phyloP scores from a whole-genome alignment of 169 alveolate genomes.

The Plasmodium knowlesi region DNA sequence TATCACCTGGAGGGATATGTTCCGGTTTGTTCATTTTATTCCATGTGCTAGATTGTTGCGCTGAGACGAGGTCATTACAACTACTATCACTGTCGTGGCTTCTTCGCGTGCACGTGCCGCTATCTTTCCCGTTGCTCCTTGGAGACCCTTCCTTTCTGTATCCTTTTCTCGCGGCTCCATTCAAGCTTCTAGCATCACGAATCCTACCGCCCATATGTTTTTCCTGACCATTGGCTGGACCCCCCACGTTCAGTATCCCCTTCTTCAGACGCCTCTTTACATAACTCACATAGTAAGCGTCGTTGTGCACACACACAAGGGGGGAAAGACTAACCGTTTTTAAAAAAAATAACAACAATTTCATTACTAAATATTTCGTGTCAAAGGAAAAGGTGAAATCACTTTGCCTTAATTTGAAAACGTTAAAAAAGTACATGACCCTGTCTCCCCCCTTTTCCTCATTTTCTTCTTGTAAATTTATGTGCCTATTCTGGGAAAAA shows the following conservation, averaged over 20 bases:
- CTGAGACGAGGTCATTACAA: background rate
- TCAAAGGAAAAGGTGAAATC: slow-evolving; percentile 42
- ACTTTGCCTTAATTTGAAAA: slow-evolving; percentile 21
- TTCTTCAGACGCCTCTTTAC: slow-evolving; percentile 37
- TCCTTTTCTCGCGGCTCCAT: background rate
- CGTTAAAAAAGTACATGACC: slow-evolving; percentile 49
- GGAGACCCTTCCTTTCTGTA: background rate
- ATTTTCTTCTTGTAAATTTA: slow-evolving; percentile 39
- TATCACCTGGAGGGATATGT: background rate
- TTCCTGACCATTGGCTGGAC: background rate
- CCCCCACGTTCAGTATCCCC: background rate
- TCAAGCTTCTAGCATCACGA: background rate
- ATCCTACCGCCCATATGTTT: background rate
- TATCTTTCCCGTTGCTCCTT: background rate
- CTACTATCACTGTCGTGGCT: background rate
- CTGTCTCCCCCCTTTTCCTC: background rate
- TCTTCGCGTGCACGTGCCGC: background rate
- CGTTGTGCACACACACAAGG: slow-evolving; percentile 44
- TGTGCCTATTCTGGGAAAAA: slow-evolving; percentile 2
- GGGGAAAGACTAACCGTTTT: slow-evolving; percentile 12
- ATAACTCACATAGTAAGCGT: slow-evolving; percentile 24
- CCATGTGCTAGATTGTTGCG: background rate
- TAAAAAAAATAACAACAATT: slow-evolving; percentile 42
- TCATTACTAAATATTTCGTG: slow-evolving; percentile 52
- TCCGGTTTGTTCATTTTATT: background rate